Percentiles rank a stretch among this genome's conserved stretches.
These are phyloP conservation scores for Candida freyschussii DNA, from an alignment of 1,139 yeast genomes.

Conservation along the genomic window DNA sequence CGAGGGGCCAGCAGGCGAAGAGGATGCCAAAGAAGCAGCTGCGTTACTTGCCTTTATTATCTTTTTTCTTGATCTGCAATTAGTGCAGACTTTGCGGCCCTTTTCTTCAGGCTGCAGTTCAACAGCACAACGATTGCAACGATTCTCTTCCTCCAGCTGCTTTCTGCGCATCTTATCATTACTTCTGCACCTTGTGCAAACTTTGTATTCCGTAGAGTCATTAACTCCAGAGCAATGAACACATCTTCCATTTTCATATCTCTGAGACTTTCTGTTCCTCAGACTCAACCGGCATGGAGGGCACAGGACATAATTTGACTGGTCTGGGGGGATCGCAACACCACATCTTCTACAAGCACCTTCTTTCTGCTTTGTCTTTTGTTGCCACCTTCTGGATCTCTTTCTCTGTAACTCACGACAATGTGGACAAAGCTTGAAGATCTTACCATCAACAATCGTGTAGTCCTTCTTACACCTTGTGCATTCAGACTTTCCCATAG, in stretches of 20 bases:
- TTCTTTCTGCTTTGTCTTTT: slow-evolving; percentile 50
- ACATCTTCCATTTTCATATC: slow-evolving; percentile 62
- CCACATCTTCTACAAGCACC: slow-evolving; percentile 69
- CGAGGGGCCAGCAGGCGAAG: slow-evolving; percentile 5
- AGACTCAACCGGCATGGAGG: slow-evolving; percentile 52
- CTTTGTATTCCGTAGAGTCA: slow-evolving; percentile 48
- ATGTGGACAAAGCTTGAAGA: slow-evolving; percentile 55
- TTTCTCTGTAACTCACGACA: slow-evolving; percentile 61
- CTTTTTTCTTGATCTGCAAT: slow-evolving; percentile 50
- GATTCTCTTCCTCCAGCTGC: slow-evolving; percentile 51
- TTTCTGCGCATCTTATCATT: slow-evolving; percentile 55
- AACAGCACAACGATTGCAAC: slow-evolving; percentile 59
- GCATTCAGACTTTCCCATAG: slow-evolving; percentile 30
- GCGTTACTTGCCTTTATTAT: slow-evolving; percentile 22
- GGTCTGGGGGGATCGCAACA: slow-evolving; percentile 43
- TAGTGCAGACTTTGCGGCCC: slow-evolving; percentile 49
- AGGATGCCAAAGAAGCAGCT: too few species aligned
- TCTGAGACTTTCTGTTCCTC: slow-evolving; percentile 48
- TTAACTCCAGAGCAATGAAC: slow-evolving; percentile 65
- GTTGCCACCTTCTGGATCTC: slow-evolving; percentile 60
- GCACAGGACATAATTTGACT: slow-evolving; percentile 52
- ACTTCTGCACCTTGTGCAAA: slow-evolving; percentile 57
- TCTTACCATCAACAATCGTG: slow-evolving; percentile 45
- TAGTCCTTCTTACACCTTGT: slow-evolving; percentile 59
- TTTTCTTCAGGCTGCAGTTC: slow-evolving; percentile 42